Evolutionary conservation across 2,329 filamentous ascomycete species (phyloP).

Genomic region (Botrytis cinerea): DNA sequence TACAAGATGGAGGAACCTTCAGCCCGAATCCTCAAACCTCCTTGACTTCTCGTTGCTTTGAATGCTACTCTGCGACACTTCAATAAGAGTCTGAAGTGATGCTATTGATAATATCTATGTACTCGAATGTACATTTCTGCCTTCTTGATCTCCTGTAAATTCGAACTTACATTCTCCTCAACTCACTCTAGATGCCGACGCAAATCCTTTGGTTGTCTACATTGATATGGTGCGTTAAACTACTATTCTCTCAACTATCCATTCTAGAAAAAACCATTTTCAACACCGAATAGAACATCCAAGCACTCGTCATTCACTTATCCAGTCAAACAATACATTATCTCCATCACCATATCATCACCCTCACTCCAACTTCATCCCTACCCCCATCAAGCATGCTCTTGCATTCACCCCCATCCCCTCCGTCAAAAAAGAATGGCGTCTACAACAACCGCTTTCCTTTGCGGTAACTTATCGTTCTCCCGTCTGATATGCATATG

Average conservation of each 20-base stretch:
- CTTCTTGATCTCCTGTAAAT: not conserved
- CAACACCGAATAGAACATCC: not conserved
- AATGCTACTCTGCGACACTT: not conserved
- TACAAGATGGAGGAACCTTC: not conserved
- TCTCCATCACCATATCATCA: not conserved
- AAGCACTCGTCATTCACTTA: not conserved
- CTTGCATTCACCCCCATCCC: not conserved
- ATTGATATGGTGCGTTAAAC: not conserved
- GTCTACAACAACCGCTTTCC: not conserved
- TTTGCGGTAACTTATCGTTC: not conserved
- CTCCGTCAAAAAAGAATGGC: not conserved
- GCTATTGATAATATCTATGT: not conserved
- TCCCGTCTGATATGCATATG: not conserved
- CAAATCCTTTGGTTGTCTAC: not conserved
- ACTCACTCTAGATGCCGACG: not conserved
- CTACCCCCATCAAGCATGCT: not conserved
- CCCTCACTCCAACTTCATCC: not conserved
- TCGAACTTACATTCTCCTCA: not conserved
- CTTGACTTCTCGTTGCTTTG: not conserved
- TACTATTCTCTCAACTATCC: not conserved
- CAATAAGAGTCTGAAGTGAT: not conserved
- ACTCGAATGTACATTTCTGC: fast-evolving
- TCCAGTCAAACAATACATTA: not conserved
- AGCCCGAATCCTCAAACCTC: fast-evolving
- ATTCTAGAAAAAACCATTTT: not conserved